These are phyloP conservation scores for Tardiomyces digboiensis DNA, from an alignment of 1,139 yeast species.

Conservation along the genomic window DNA sequence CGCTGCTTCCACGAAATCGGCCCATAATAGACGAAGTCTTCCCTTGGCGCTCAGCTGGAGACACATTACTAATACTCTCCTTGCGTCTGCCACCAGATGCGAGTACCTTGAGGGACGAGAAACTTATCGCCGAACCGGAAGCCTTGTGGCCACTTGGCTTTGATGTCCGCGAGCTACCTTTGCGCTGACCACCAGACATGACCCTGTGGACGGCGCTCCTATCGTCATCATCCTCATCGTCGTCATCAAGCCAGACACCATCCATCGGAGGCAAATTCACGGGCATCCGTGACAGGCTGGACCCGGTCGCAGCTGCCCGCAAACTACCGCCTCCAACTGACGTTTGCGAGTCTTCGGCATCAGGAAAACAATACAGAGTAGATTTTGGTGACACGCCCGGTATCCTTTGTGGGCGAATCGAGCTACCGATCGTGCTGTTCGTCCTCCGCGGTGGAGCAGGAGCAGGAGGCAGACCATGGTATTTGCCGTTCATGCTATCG, in stretches of 20 bases:
- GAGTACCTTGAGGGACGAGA: neutral
- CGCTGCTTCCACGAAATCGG: conserved; percentile 1
- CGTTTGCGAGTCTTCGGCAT: neutral
- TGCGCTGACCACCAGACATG: neutral
- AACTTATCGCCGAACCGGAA: neutral
- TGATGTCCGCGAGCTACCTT: neutral
- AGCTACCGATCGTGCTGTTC: neutral
- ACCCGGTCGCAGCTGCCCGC: neutral
- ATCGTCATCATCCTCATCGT: conserved; percentile 9
- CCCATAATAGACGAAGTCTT: neutral
- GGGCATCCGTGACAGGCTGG: neutral
- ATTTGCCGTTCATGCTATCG: neutral
- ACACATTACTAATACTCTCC: neutral
- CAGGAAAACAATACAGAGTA: too few relatives aligned
- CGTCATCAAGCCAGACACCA: conserved; percentile 20
- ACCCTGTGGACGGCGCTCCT: neutral
- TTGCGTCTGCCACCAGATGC: neutral
- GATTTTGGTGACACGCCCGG: neutral
- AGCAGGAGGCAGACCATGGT: neutral
- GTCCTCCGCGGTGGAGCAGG: neutral
- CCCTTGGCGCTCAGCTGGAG: conserved; percentile 1
- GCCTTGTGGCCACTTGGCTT: neutral
- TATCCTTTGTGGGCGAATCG: neutral
- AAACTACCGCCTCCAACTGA: neutral
- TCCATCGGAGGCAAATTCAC: conserved; percentile 15